These are phyloP conservation scores for Immersiporthe knoxdaviesiana DNA, from an alignment of 2,329 filamentous ascomycete genomes.

Conservation along the genomic window DNA sequence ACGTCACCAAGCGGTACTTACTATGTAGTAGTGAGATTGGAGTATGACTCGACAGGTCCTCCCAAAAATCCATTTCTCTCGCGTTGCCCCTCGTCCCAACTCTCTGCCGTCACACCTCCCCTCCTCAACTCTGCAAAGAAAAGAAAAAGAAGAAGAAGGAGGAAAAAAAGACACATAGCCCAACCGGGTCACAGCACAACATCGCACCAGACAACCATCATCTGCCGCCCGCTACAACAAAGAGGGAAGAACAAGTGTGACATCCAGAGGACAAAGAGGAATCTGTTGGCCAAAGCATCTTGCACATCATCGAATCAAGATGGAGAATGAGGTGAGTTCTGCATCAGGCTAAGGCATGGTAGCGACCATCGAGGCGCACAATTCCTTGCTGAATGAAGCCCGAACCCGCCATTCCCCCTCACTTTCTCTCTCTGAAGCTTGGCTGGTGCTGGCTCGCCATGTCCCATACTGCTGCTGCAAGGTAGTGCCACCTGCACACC, in stretches of 20 bases:
- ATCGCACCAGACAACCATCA: background rate
- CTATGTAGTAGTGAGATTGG: background rate
- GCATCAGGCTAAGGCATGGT: constrained; percentile 8
- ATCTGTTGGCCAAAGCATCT: background rate
- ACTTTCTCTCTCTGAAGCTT: background rate
- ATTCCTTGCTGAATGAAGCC: background rate
- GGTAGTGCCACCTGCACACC: constrained; percentile 12
- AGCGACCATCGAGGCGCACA: constrained; percentile 2
- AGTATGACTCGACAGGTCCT: constrained; percentile 9
- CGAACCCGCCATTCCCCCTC: background rate
- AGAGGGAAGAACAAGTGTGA: background rate
- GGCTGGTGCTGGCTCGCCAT: background rate
- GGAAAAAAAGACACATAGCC: no score
- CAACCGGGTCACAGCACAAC: constrained; percentile 2
- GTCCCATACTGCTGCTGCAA: constrained; percentile 3
- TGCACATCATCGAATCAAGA: constrained; percentile 17
- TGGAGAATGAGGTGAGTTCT: constrained; percentile 27
- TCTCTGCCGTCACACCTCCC: background rate
- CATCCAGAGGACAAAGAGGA: constrained; percentile 6
- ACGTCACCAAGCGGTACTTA: background rate
- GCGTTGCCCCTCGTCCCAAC: background rate
- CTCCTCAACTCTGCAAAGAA: background rate
- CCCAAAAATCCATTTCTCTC: constrained; percentile 5
- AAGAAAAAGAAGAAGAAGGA: background rate
- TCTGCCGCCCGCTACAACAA: background rate